Conservation (phyloP, 106 monocot genomes). For the Amphibolis antarctica region DNA sequence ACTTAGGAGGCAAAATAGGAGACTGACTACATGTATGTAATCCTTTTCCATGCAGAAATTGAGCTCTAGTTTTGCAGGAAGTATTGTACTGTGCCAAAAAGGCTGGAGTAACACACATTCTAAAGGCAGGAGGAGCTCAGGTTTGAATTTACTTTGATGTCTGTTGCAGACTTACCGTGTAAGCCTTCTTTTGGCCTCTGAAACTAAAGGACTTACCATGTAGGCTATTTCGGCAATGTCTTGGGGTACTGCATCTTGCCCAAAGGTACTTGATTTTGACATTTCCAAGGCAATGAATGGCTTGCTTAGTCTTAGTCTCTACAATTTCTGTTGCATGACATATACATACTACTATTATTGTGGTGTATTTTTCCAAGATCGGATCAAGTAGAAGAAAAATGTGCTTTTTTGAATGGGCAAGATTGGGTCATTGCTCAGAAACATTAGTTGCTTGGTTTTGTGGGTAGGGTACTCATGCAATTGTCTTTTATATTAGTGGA, state of each 20-base stretch:
- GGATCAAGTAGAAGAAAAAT: too few relatives aligned
- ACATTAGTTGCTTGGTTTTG: too few relatives aligned
- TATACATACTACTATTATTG: too few relatives aligned
- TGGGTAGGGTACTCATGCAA: too few relatives aligned
- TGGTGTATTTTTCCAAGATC: too few relatives aligned
- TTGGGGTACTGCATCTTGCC: slow-evolving; percentile 89
- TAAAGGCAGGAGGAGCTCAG: slow-evolving; percentile 98
- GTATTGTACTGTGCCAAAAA: slow-evolving; percentile 97
- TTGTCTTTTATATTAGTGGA: too few relatives aligned
- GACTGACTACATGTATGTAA: neutral
- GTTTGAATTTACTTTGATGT: slow-evolving; percentile 14
- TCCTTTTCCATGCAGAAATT: neutral
- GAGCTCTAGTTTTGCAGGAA: slow-evolving; percentile 34
- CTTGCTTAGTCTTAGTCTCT: neutral
- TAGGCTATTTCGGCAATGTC: slow-evolving; percentile 97
- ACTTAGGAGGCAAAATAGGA: neutral
- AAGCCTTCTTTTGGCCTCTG: neutral
- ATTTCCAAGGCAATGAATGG: neutral
- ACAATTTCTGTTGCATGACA: too few relatives aligned
- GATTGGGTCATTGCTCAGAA: too few relatives aligned
- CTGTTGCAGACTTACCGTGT: too few relatives aligned
- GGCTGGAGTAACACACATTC: slow-evolving; percentile 88
- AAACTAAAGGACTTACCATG: neutral
- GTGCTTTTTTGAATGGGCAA: too few relatives aligned
- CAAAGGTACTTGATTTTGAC: slow-evolving; percentile 51